phyloP scores from a whole-genome alignment of 768 basidiomycete species.

The Boletus bicolor region DNA sequence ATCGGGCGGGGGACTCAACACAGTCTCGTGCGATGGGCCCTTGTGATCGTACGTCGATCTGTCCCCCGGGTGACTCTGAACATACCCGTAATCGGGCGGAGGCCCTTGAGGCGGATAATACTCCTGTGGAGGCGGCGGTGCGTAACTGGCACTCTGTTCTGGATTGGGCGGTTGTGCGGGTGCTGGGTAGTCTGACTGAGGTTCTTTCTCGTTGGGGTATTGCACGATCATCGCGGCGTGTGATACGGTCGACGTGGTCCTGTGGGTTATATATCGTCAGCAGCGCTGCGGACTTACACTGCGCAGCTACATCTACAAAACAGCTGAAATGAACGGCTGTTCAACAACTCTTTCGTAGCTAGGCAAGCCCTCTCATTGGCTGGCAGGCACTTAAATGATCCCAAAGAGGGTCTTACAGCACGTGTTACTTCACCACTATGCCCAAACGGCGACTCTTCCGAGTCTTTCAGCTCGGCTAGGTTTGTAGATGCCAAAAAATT shows the following conservation, averaged over 20 bases:
- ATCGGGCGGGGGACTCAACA: not conserved
- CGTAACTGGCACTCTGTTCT: not conserved
- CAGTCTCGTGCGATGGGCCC: not conserved
- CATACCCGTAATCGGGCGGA: conserved; percentile 14
- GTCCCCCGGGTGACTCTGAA: conserved; percentile 1
- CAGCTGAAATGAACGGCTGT: no score
- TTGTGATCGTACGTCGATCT: not conserved
- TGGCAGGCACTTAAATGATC: no score
- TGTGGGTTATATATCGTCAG: not conserved
- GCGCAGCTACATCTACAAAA: no score
- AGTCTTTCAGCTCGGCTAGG: no score
- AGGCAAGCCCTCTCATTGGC: no score
- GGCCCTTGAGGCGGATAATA: conserved; percentile 4
- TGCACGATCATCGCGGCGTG: conserved; percentile 10
- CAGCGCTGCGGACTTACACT: not conserved
- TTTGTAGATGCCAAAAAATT: no score
- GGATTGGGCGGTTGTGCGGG: not conserved
- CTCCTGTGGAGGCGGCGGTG: conserved; percentile 3
- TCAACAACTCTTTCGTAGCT: no score
- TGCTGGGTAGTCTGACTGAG: conserved; percentile 15
- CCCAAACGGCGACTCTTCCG: no score
- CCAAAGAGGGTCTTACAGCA: no score
- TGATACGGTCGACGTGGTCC: not conserved
- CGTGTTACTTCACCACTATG: no score
- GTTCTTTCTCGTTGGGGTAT: conserved; percentile 26